These are phyloP conservation scores for Cardamine occulta DNA, from an alignment of 345 rosid genomes.

Conservation along the genomic window DNA sequence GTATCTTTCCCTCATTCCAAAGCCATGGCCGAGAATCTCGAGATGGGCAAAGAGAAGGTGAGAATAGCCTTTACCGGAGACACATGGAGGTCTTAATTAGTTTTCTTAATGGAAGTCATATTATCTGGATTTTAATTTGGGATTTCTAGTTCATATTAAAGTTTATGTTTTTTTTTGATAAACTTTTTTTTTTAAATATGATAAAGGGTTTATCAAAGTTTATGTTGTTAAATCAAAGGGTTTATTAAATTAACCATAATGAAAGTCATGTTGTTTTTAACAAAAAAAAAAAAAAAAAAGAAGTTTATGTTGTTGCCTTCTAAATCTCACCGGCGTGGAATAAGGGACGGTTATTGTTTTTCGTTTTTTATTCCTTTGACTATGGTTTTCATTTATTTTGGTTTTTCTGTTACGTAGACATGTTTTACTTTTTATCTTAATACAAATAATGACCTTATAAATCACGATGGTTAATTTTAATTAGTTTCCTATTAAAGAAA, in stretches of 20 bases:
- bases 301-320: neutral
- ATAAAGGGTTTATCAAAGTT: too few relatives aligned
- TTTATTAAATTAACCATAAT: too few relatives aligned
- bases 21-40: slow-evolving; percentile 1
- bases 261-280: too few relatives aligned
- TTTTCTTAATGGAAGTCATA: neutral
- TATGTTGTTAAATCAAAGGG: too few relatives aligned
- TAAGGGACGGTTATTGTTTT: neutral
- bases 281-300: too few relatives aligned
- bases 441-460: neutral
- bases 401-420: neutral
- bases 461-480: too few relatives aligned
- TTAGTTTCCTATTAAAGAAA: too few relatives aligned
- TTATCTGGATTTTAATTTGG: neutral
- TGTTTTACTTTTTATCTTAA: too few relatives aligned
- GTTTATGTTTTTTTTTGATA: too few relatives aligned
- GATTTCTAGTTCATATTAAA: neutral
- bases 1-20: neutral
- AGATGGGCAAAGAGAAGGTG: slow-evolving; percentile 14
- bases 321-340: neutral
- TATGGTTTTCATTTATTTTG: neutral
- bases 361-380: neutral
- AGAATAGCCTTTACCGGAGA: neutral
- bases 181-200: too few relatives aligned
- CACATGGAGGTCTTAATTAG: neutral